phyloP scores from a whole-genome alignment of 2,329 filamentous ascomycete genomes.

The Colletotrichum sp. region DNA sequence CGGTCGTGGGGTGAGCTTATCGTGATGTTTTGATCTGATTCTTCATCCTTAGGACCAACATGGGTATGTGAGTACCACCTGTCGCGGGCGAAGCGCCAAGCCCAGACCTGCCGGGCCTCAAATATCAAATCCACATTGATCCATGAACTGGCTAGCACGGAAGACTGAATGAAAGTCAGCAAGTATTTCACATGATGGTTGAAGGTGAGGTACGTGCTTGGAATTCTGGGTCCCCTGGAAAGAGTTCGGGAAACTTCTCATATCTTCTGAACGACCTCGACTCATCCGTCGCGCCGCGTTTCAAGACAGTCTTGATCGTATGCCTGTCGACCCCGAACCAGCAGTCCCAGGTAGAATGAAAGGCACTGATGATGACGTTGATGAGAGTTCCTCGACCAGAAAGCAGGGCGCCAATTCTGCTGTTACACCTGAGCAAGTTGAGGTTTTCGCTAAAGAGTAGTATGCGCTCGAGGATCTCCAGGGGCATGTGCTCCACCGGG shows the following conservation, averaged over 20 bases:
- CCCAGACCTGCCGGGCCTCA: conserved; percentile 53
- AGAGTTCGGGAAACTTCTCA: conserved; percentile 13
- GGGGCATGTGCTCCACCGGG: conserved; percentile 44
- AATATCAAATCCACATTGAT: conserved; percentile 49
- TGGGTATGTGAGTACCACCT: conserved; percentile 37
- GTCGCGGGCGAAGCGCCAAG: conserved; percentile 39
- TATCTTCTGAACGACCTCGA: background rate
- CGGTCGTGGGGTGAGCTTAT: conserved; percentile 23
- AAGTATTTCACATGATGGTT: too few species aligned
- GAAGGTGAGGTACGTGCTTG: conserved; percentile 39
- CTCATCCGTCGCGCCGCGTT: background rate
- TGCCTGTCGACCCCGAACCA: conserved; percentile 34
- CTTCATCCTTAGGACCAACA: conserved; percentile 1
- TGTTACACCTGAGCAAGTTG: conserved; percentile 42
- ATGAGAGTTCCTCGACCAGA: conserved; percentile 44
- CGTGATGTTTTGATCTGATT: conserved; percentile 17
- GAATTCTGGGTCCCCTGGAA: conserved; percentile 44
- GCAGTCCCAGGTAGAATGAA: conserved; percentile 43
- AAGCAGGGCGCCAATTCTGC: conserved; percentile 49
- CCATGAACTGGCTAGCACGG: conserved; percentile 50
- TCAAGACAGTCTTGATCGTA: conserved; percentile 1
- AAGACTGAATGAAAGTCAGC: conserved; percentile 37
- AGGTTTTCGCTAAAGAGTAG: conserved; percentile 55
- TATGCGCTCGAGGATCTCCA: conserved; percentile 59
- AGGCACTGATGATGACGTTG: conserved; percentile 40